These are phyloP conservation scores for Botrytis byssoidea DNA, from an alignment of 2,329 filamentous ascomycete species.

Conservation along the genomic window DNA sequence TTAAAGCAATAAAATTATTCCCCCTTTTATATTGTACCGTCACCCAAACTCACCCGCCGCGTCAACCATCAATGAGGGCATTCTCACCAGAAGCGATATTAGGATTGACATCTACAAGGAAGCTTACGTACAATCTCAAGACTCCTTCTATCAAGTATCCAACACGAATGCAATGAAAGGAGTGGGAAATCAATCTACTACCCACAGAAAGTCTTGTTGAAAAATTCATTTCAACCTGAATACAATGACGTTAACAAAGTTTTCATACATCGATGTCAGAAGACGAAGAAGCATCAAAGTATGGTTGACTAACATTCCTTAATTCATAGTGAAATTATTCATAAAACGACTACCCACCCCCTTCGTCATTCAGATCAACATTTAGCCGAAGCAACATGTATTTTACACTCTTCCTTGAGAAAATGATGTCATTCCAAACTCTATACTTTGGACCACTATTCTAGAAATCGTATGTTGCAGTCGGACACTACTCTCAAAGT, in stretches of 20 bases:
- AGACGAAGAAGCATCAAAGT: not conserved
- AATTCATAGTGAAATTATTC: not conserved
- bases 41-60: not conserved
- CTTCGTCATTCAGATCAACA: not conserved
- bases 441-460: not conserved
- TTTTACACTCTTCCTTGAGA: not conserved
- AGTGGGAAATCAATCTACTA: not conserved
- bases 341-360: not conserved
- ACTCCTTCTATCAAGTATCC: not conserved
- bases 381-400: not conserved
- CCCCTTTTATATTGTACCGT: not conserved
- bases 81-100: not conserved
- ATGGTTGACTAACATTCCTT: not conserved
- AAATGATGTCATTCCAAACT: not conserved
- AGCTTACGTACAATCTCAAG: not conserved
- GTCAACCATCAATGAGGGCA: not conserved
- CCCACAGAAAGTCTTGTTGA: not conserved
- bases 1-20: too few relatives aligned
- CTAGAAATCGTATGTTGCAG: not conserved
- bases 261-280: not conserved
- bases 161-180: not conserved
- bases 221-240: not conserved
- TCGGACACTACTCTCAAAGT: not conserved
- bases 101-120: not conserved
- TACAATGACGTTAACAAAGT: not conserved